Evolutionary conservation across 2,329 filamentous ascomycete genomes (phyloP).

Genomic region (Ophiostoma himal-ulmi): DNA sequence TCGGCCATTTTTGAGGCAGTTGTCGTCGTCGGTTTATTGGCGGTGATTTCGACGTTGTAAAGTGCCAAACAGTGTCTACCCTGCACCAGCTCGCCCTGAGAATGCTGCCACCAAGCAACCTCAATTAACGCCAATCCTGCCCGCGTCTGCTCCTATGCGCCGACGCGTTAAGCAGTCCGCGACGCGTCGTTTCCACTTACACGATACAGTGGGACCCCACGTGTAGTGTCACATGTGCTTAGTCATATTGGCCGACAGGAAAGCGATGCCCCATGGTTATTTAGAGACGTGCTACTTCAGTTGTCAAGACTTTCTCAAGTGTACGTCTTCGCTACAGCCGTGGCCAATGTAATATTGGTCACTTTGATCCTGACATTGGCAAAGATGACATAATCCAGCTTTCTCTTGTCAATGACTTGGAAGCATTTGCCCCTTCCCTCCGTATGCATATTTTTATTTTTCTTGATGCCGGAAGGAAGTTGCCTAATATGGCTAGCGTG

Average conservation of each 20-base stretch:
- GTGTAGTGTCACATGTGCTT: background rate
- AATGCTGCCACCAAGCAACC: background rate
- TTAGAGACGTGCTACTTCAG: too few relatives aligned
- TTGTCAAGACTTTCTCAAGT: too few relatives aligned
- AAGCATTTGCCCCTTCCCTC: background rate
- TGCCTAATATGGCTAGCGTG: background rate
- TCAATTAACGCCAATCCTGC: background rate
- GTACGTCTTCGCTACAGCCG: too few relatives aligned
- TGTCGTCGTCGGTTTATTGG: background rate
- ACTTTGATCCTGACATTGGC: background rate
- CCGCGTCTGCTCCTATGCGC: background rate
- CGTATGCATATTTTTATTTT: background rate
- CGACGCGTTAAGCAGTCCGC: background rate
- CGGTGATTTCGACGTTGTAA: background rate
- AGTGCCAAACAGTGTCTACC: background rate
- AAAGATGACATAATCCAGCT: background rate
- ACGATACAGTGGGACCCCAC: background rate
- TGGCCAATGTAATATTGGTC: too few relatives aligned
- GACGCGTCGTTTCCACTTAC: constrained; percentile 9
- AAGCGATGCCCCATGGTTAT: too few relatives aligned
- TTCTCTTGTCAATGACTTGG: background rate
- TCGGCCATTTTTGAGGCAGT: background rate
- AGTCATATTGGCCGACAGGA: background rate
- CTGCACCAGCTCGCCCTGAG: background rate
- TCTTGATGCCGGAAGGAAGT: background rate